A percentile compares a stretch with the other conserved stretches of the same genome.
These are phyloP conservation scores for Phylloporus scabripes DNA, from an alignment of 768 basidiomycete genomes.

Conservation along the genomic window DNA sequence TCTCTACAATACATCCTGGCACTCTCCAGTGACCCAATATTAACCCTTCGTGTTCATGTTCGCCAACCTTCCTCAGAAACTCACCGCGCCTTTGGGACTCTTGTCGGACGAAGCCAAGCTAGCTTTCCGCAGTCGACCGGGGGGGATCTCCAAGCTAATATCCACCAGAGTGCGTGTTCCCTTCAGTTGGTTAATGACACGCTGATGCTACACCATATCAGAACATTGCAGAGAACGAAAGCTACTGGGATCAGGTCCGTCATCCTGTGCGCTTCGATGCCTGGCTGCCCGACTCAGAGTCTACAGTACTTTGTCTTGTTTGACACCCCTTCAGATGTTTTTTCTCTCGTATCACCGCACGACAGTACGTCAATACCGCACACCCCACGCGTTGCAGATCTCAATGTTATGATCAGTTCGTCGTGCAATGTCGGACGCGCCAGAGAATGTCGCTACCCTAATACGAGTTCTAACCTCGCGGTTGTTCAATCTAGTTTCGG, in stretches of 20 bases:
- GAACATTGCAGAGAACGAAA: slow-evolving; percentile 71
- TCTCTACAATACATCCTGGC: not conserved
- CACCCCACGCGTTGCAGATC: not conserved
- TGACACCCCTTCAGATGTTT: slow-evolving; percentile 87
- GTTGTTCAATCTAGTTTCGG: slow-evolving; percentile 68
- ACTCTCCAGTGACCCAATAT: not conserved
- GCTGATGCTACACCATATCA: slow-evolving; percentile 25
- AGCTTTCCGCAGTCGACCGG: slow-evolving; percentile 76
- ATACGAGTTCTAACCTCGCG: slow-evolving; percentile 63
- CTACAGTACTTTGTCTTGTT: slow-evolving; percentile 75
- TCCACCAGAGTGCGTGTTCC: slow-evolving; percentile 56
- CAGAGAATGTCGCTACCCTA: slow-evolving; percentile 82
- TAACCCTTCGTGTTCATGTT: slow-evolving; percentile 42
- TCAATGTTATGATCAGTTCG: slow-evolving; percentile 50
- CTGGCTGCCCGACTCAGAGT: slow-evolving; percentile 1
- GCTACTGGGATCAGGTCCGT: slow-evolving; percentile 87
- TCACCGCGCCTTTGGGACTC: slow-evolving; percentile 71
- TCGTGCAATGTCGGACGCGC: slow-evolving; percentile 72
- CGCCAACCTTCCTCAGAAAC: slow-evolving; percentile 62
- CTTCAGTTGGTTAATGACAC: not conserved
- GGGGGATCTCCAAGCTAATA: slow-evolving; percentile 72
- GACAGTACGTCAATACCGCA: slow-evolving; percentile 54
- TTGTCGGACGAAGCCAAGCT: slow-evolving; percentile 86
- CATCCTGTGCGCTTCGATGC: not conserved
- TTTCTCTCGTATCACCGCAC: slow-evolving; percentile 79